Conservation (phyloP, 192 early-diverging fungal species). For the Mortierella alpina region DNA sequence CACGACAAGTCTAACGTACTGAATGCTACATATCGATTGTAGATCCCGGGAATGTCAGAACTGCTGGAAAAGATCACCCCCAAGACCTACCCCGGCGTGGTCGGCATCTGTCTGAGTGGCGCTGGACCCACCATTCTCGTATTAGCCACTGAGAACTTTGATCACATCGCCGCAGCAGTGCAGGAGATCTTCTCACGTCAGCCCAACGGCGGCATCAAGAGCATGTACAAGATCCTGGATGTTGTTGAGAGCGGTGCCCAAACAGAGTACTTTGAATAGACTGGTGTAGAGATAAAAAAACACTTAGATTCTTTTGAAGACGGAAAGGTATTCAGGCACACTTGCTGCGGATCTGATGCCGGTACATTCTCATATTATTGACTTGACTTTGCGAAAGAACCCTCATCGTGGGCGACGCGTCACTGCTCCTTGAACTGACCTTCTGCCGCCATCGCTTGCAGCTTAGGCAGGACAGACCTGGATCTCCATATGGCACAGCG, state of each 20-base stretch:
- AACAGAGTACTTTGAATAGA: conserved; percentile 38
- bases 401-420: no score
- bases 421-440: no score
- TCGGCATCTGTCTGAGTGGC: conserved; percentile 94
- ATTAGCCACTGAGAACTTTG: conserved; percentile 87
- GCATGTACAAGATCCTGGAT: conserved; percentile 70
- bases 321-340: no score
- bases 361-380: no score
- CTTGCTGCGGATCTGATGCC: no score
- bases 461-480: no score
- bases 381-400: no score
- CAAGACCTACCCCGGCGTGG: conserved; percentile 80
- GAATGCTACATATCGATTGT: neutral
- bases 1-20: neutral
- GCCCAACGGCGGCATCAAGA: conserved; percentile 65
- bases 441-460: no score
- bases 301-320: no score
- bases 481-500: neutral
- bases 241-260: conserved; percentile 68
- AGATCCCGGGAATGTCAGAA: conserved; percentile 89
- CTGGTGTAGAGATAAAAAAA: no score
- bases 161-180: conserved; percentile 78
- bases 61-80: conserved; percentile 83
- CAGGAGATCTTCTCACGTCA: conserved; percentile 68
- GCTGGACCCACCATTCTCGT: conserved; percentile 97